phyloP scores from a whole-genome alignment of 2,329 filamentous ascomycete genomes.

The Fusarium bulbicola region DNA sequence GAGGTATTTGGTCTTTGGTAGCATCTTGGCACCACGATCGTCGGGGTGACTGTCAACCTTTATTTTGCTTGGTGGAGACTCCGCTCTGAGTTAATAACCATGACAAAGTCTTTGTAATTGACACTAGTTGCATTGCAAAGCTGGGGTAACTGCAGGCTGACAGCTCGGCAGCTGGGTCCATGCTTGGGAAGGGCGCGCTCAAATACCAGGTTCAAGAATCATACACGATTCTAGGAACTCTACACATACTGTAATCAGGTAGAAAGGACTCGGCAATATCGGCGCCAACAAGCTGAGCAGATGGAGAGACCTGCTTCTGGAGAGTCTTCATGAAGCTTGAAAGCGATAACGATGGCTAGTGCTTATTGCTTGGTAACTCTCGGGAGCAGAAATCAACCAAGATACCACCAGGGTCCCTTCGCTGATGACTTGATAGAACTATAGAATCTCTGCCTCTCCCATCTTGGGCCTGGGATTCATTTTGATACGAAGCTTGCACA shows the following conservation, averaged over 20 bases:
- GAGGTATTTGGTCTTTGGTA: background rate
- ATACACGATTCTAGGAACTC: too few relatives aligned
- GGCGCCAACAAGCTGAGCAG: conserved; percentile 17
- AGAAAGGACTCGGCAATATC: conserved; percentile 17
- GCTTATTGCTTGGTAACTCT: background rate
- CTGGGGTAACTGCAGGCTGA: background rate
- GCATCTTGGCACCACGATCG: conserved; percentile 13
- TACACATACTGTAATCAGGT: background rate
- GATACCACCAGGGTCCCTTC: too few relatives aligned
- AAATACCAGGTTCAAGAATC: too few relatives aligned
- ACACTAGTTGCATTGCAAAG: background rate
- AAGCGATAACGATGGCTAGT: background rate
- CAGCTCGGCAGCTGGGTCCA: background rate
- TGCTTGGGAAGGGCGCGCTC: too few relatives aligned
- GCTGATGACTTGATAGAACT: background rate
- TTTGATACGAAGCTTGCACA: background rate
- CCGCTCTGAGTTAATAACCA: background rate
- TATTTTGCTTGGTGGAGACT: background rate
- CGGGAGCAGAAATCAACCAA: background rate
- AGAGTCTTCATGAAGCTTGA: background rate
- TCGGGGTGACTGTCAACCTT: background rate
- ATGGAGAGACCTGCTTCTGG: conserved; percentile 6
- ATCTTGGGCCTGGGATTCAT: background rate
- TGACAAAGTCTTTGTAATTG: background rate
- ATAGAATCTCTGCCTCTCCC: background rate